phyloP scores from a whole-genome alignment of 2,329 filamentous ascomycete genomes.

The Fusarium stilboides region DNA sequence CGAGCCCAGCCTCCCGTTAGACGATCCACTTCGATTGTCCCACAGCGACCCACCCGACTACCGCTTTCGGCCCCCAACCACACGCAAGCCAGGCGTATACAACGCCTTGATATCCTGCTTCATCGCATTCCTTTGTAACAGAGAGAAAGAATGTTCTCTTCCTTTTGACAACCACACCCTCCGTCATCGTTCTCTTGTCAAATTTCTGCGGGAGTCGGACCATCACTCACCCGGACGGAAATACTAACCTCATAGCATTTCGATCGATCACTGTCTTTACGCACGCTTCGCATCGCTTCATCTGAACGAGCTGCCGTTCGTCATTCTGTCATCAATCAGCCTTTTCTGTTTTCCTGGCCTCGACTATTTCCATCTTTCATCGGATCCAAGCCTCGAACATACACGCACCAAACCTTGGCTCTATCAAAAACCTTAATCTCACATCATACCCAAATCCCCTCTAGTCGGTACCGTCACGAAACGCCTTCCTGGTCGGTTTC shows the following conservation, averaged over 20 bases:
- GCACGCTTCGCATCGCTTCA: conserved; percentile 19
- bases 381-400: not conserved
- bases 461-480: conserved; percentile 16
- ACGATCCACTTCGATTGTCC: conserved; percentile 29
- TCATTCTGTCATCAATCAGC: conserved; percentile 35
- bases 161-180: conserved; percentile 28
- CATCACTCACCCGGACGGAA: conserved; percentile 1
- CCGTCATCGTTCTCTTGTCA: conserved; percentile 30
- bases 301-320: conserved; percentile 10
- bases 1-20: conserved; percentile 50
- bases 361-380: not conserved
- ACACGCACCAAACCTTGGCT: conserved; percentile 15
- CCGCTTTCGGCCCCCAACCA: conserved; percentile 52
- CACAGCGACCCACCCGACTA: conserved; percentile 45
- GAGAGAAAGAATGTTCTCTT: conserved; percentile 31
- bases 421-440: conserved; percentile 35
- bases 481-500: conserved; percentile 30
- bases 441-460: conserved; percentile 18
- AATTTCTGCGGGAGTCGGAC: conserved; percentile 17
- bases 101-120: conserved; percentile 47
- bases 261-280: not conserved
- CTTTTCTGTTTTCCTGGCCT: conserved; percentile 14
- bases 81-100: conserved; percentile 50
- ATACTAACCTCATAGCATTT: conserved; percentile 40
- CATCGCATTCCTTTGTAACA: conserved; percentile 34